These are phyloP conservation scores for Drosera spatulata DNA, from an alignment of 179 eudicot genomes.

Conservation along the genomic window DNA sequence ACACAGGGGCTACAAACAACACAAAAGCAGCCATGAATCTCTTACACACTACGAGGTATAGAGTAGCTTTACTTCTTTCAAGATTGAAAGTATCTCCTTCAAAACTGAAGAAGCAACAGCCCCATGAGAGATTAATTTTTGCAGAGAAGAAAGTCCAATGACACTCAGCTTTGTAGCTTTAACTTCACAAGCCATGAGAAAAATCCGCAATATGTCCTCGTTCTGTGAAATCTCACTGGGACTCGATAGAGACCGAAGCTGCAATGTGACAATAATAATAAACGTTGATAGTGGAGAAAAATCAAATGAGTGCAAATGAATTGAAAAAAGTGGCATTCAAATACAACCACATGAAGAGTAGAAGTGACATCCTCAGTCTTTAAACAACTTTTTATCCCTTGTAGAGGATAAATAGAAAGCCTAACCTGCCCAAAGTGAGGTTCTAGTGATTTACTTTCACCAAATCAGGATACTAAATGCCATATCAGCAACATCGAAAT, in stretches of 20 bases:
- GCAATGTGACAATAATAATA: conserved; percentile 18
- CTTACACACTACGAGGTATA: too few species aligned
- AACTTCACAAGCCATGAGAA: conserved; percentile 96
- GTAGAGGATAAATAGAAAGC: too few species aligned
- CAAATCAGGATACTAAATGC: too few species aligned
- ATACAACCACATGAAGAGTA: conserved; percentile 1
- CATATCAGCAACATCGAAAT: too few species aligned
- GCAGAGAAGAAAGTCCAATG: conserved; percentile 90
- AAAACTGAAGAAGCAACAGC: conserved; percentile 88
- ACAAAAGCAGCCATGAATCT: too few species aligned
- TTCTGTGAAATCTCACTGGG: conserved; percentile 85
- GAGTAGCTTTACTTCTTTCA: conserved; percentile 49
- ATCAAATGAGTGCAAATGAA: background rate
- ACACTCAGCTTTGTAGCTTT: conserved; percentile 82
- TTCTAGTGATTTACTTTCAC: too few species aligned
- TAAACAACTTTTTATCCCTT: too few species aligned
- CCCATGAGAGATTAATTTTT: conserved; percentile 90
- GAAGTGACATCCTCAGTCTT: background rate
- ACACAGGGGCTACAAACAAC: too few species aligned
- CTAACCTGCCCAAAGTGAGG: too few species aligned
- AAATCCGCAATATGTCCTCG: conserved; percentile 89
- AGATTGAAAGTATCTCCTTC: conserved; percentile 71
- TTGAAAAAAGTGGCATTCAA: conserved; percentile 2
- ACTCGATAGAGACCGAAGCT: conserved; percentile 87
- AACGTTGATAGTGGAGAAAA: background rate